Evolutionary conservation across 2,329 filamentous ascomycete species (phyloP).

Genomic region (Arthroderma sp.): DNA sequence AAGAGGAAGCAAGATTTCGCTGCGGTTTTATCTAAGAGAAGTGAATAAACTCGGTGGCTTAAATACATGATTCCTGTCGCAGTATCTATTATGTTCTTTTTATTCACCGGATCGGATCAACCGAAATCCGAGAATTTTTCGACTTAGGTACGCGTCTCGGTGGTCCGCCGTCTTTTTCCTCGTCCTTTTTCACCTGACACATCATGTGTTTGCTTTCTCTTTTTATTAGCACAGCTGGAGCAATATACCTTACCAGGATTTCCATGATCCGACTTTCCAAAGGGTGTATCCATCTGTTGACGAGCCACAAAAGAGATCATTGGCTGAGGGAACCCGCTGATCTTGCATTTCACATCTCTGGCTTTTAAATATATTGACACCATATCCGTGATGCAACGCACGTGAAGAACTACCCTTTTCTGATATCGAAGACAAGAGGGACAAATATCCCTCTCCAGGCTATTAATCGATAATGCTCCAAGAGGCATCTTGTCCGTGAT

Average conservation of each 20-base stretch:
- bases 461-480: background rate
- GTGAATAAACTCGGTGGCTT: too few relatives aligned
- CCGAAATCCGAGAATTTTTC: too few relatives aligned
- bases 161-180: too few relatives aligned
- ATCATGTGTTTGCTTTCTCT: too few relatives aligned
- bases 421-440: background rate
- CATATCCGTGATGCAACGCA: background rate
- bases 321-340: background rate
- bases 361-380: background rate
- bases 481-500: background rate
- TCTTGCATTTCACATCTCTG: background rate
- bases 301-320: background rate
- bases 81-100: too few relatives aligned
- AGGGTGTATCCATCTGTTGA: background rate
- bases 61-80: too few relatives aligned
- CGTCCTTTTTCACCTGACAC: too few relatives aligned
- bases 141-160: too few relatives aligned
- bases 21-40: too few relatives aligned
- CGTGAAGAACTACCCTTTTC: background rate
- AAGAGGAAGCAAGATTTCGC: too few relatives aligned
- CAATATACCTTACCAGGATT: background rate
- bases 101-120: too few relatives aligned
- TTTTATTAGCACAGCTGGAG: too few relatives aligned
- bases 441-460: background rate
- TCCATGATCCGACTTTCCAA: background rate